Conservation (phyloP, 1,284 basidiomycete genomes). For the Ceratorhiza oryzae-sativae region DNA sequence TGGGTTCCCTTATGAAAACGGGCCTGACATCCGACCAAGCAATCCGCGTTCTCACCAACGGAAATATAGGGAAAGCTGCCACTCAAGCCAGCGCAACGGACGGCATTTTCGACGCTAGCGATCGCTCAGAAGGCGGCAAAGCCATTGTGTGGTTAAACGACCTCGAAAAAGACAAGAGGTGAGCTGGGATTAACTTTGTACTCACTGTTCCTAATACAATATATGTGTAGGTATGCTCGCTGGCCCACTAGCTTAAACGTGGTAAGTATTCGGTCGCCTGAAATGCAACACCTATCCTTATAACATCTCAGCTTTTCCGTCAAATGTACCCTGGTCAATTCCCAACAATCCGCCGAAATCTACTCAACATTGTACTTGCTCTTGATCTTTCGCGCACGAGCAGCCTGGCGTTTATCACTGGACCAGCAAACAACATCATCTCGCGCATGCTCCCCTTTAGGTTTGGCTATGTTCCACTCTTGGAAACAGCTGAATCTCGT, state of each 20-base stretch:
- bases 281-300: constrained; percentile 32
- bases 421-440: constrained; percentile 72
- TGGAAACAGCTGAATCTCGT: constrained; percentile 65
- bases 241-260: constrained; percentile 61
- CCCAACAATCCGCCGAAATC: constrained; percentile 72
- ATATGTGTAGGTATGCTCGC: constrained; percentile 56
- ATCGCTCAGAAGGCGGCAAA: constrained; percentile 77
- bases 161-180: constrained; percentile 82
- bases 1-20: constrained; percentile 65
- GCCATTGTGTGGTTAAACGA: constrained; percentile 90
- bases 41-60: constrained; percentile 73
- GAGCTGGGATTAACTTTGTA: constrained; percentile 41
- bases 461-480: constrained; percentile 82
- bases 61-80: constrained; percentile 61
- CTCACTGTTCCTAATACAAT: neutral
- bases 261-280: constrained; percentile 52
- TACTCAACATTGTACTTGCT: constrained; percentile 81
- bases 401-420: constrained; percentile 68
- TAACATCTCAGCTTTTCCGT: constrained; percentile 64
- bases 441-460: constrained; percentile 75
- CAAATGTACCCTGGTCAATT: constrained; percentile 79
- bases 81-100: constrained; percentile 64
- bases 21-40: constrained; percentile 71
- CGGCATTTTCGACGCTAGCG: constrained; percentile 86
- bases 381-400: constrained; percentile 75